A percentile compares a stretch with the other conserved stretches of the same genome.
These are phyloP conservation scores for Septoria linicola DNA, from an alignment of 2,329 filamentous ascomycete species.

Conservation along the genomic window DNA sequence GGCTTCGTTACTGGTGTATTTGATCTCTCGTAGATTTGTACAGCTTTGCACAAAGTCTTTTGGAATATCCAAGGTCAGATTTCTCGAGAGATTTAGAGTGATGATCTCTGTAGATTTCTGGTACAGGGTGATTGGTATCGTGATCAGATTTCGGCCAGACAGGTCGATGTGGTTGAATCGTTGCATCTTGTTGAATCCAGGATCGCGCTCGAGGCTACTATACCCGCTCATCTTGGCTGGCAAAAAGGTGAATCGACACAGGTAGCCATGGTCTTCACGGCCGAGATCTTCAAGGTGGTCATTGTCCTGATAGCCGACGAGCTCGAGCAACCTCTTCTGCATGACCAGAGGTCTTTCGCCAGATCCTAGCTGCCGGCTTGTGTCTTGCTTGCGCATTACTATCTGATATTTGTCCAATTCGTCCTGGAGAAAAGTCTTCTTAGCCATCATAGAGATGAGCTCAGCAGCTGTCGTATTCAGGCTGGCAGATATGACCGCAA, in stretches of 20 bases:
- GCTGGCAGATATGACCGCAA: conserved; percentile 82
- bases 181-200: conserved; percentile 75
- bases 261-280: conserved; percentile 93
- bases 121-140: conserved; percentile 92
- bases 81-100: conserved; percentile 88
- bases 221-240: conserved; percentile 83
- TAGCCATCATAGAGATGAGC: conserved; percentile 83
- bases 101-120: conserved; percentile 90
- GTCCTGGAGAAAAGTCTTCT: conserved; percentile 90
- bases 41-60: conserved; percentile 96
- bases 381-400: conserved; percentile 87
- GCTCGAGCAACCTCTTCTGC: conserved; percentile 85
- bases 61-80: conserved; percentile 86
- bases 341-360: conserved; percentile 83
- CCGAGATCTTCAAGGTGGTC: conserved; percentile 92
- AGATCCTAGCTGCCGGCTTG: conserved; percentile 75
- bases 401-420: conserved; percentile 93
- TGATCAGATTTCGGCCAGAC: conserved; percentile 83
- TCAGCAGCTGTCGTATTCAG: conserved; percentile 83
- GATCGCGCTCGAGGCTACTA: conserved; percentile 69
- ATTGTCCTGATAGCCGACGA: conserved; percentile 83
- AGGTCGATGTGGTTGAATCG: conserved; percentile 95
- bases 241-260: conserved; percentile 93
- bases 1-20: conserved; percentile 92
- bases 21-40: conserved; percentile 87